Base-by-base conservation (phyloP, 768 basidiomycete genomes). In the Podaxis carcinomalis region DNA sequence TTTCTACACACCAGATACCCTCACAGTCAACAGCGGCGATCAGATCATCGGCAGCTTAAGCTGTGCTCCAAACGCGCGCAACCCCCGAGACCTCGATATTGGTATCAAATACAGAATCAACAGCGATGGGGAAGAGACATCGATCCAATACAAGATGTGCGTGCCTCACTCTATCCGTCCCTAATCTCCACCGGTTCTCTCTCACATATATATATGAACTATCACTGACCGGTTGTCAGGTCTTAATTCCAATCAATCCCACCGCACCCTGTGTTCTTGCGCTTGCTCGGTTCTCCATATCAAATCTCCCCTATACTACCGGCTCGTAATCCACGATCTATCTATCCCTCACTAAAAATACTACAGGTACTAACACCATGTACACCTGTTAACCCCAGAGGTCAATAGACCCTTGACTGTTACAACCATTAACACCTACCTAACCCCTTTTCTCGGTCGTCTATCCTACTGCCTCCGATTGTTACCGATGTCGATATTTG, bases 71-170 rank as follows among this genome's bases (percentile, higher is more conserved):
- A 99, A 99, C 74, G 80, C 82, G 50, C 85, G 90, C 66, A 99
- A 99, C 77, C 92, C 92, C 72, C 89, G 97, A 50, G 97, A 99
- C 70, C 81, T 99, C 49, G 97, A 98, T 72, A 98, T 99, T 72
- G 73, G 73, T 23, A 83, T 98, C 67, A 76, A 83, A 57, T 97
- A 95, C 78, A 78, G 84, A 68, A 70, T 81, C 21, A 64, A 68
- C 13, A 66, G 68, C 19, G 70, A 75, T 4, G 71, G 70, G 35
- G 75, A 80, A 57, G 71, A 67, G 23, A 62, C 67, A 19, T 59
- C 40, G 35, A 78, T 92, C 65, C 77, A 88, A 4, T 94, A 92
- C 74, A 93, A 92, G 78, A 94, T 94, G 92, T 94, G 81, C 85
- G 92, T 88, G 64, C 61, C 70, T 60, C 49, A 59, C 60, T 51